Conservation (phyloP, 805 yeast species). For the Barnettozyma botsteinii region DNA sequence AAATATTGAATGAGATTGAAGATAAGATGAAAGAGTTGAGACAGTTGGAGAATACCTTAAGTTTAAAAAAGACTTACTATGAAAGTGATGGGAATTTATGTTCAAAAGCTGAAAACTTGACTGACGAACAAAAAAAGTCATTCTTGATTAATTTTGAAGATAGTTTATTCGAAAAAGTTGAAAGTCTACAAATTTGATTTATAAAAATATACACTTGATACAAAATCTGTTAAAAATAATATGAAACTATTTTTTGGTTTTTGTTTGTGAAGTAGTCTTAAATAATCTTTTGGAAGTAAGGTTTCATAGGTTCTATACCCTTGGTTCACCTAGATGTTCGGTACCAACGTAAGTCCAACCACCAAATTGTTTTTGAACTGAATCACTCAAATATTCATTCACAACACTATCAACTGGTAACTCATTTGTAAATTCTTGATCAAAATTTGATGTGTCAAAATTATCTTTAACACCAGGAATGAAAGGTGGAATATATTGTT, state of each 20-base stretch:
- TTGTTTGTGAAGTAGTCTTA: too few relatives aligned
- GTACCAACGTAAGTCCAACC: slow-evolving; percentile 96
- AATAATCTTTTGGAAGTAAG: too few relatives aligned
- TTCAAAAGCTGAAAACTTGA: slow-evolving; percentile 3
- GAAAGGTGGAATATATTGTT: slow-evolving; percentile 92
- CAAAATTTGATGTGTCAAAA: slow-evolving; percentile 89
- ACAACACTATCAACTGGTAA: slow-evolving; percentile 94
- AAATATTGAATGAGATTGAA: slow-evolving; percentile 20
- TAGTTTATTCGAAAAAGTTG: slow-evolving; percentile 6
- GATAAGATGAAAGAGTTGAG: slow-evolving; percentile 17
- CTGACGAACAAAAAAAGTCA: slow-evolving; percentile 6
- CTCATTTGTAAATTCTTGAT: slow-evolving; percentile 86
- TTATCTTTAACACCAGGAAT: slow-evolving; percentile 86
- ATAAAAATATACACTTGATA: not conserved
- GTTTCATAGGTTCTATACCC: too few relatives aligned
- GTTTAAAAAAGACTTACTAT: slow-evolving; percentile 6
- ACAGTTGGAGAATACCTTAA: slow-evolving; percentile 18
- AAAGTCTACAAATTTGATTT: slow-evolving; percentile 3
- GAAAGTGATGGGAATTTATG: slow-evolving; percentile 11
- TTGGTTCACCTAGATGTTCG: slow-evolving; percentile 34
- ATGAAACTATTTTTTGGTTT: too few relatives aligned
- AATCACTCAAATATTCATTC: slow-evolving; percentile 83
- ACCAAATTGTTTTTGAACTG: slow-evolving; percentile 96
- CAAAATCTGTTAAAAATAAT: too few relatives aligned
- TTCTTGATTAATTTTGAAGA: slow-evolving; percentile 8